Conservation (phyloP, 495 filamentous ascomycete genomes). For the Patellaria atrata region DNA sequence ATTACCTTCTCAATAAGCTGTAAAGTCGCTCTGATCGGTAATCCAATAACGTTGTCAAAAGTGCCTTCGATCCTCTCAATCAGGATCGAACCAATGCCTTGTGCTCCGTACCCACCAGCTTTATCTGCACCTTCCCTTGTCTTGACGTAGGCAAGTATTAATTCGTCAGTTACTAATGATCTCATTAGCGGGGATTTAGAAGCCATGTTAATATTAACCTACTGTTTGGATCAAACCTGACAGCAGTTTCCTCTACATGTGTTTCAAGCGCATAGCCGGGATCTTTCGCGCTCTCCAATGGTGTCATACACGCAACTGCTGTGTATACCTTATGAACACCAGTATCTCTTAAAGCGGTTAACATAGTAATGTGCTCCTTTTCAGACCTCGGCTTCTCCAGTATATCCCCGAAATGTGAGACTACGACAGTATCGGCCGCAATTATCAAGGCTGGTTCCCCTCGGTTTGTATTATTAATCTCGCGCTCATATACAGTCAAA, state of each 20-base stretch:
- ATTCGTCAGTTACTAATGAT: constrained; percentile 50
- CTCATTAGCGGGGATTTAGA: neutral
- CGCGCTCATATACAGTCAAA: constrained; percentile 56
- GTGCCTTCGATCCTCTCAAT: constrained; percentile 79
- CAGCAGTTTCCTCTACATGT: constrained; percentile 74
- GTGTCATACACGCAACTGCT: constrained; percentile 65
- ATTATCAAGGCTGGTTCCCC: constrained; percentile 76
- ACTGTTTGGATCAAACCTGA: constrained; percentile 54
- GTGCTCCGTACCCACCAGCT: constrained; percentile 89
- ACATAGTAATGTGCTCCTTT: constrained; percentile 69
- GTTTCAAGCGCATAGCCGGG: constrained; percentile 77
- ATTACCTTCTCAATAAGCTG: constrained; percentile 70
- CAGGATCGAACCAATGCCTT: constrained; percentile 72
- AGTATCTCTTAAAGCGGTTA: constrained; percentile 61
- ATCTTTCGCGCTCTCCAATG: constrained; percentile 54
- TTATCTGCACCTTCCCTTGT: constrained; percentile 93
- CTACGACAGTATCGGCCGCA: constrained; percentile 84
- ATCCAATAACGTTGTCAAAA: constrained; percentile 90
- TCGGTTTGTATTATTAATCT: constrained; percentile 40
- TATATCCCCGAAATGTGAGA: constrained; percentile 55
- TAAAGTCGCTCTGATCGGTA: constrained; percentile 70
- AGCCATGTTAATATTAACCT: neutral
- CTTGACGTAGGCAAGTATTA: constrained; percentile 73
- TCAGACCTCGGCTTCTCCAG: constrained; percentile 80
- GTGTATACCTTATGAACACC: constrained; percentile 66